Evolutionary conservation across 108 stramenopile species (phyloP).

Genomic region (Skeletonema tropicum): DNA sequence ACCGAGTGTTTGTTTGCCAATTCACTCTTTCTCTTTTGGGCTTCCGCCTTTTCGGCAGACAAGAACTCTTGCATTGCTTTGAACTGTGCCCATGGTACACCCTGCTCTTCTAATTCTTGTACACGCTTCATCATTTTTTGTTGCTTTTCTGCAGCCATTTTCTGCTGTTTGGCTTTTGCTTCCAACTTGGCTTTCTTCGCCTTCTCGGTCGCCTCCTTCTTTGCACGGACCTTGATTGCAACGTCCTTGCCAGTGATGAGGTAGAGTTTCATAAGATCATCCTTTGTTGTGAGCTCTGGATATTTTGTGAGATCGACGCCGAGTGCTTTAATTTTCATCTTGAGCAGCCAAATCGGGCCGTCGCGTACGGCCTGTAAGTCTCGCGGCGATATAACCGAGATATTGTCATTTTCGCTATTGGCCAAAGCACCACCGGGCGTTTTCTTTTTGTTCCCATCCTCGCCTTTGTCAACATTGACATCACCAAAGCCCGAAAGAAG

Average conservation of each 20-base stretch:
- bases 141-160: conserved; percentile 69
- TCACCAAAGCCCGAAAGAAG: conserved; percentile 93
- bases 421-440: conserved; percentile 14
- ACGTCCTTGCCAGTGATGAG: conserved; percentile 79
- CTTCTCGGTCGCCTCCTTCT: conserved; percentile 56
- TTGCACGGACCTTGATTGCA: conserved; percentile 64
- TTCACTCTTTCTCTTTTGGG: conserved; percentile 61
- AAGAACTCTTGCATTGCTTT: conserved; percentile 88
- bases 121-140: conserved; percentile 60
- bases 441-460: conserved; percentile 63
- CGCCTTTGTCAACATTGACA: conserved; percentile 85
- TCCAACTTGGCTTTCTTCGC: conserved; percentile 66
- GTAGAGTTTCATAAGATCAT: conserved; percentile 82
- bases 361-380: conserved; percentile 60
- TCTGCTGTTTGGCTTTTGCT: conserved; percentile 55
- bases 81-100: conserved; percentile 81
- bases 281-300: conserved; percentile 80
- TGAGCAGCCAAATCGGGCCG: conserved; percentile 61
- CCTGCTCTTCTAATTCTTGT: conserved; percentile 79
- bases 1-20: conserved; percentile 57
- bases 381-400: conserved; percentile 66
- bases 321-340: conserved; percentile 64
- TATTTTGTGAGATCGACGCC: conserved; percentile 86
- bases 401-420: conserved; percentile 13
- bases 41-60: conserved; percentile 68